These are phyloP conservation scores for Aspergillus spinulosporus DNA, from an alignment of 2,329 filamentous ascomycete genomes.

Conservation along the genomic window DNA sequence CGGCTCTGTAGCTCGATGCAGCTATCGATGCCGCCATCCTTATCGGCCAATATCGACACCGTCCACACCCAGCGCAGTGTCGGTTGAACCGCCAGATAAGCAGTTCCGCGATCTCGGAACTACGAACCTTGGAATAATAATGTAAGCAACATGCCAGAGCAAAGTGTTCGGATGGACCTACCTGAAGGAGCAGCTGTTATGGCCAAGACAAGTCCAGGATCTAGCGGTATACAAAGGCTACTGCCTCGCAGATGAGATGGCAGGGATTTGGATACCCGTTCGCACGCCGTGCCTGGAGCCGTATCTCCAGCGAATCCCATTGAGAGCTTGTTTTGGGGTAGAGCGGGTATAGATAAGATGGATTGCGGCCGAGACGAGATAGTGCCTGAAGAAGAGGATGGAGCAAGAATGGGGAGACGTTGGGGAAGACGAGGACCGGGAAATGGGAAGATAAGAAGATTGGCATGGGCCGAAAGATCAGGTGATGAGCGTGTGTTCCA, in stretches of 20 bases:
- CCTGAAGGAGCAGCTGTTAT: slow-evolving; percentile 5
- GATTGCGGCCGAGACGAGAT: background rate
- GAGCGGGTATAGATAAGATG: slow-evolving; percentile 8
- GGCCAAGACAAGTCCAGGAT: slow-evolving; percentile 7
- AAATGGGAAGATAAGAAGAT: too few relatives aligned
- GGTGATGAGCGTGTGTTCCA: too few relatives aligned
- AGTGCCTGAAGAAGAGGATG: background rate
- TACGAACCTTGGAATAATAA: background rate
- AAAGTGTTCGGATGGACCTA: slow-evolving; percentile 4
- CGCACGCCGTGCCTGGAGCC: background rate
- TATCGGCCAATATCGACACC: too few relatives aligned
- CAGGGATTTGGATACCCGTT: background rate
- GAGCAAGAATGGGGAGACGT: background rate
- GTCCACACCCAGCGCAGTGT: background rate
- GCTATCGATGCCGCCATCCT: background rate
- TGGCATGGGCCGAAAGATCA: too few relatives aligned
- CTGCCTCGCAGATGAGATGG: background rate
- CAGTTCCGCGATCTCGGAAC: background rate
- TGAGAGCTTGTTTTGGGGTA: background rate
- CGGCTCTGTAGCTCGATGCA: background rate
- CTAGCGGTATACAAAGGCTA: background rate
- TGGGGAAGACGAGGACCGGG: too few relatives aligned
- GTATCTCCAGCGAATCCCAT: slow-evolving; percentile 9
- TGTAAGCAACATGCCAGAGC: background rate
- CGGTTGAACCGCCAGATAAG: background rate